These are phyloP conservation scores for Pseudozyma tsukubaensis DNA, from an alignment of 1,284 basidiomycete genomes.

Conservation along the genomic window DNA sequence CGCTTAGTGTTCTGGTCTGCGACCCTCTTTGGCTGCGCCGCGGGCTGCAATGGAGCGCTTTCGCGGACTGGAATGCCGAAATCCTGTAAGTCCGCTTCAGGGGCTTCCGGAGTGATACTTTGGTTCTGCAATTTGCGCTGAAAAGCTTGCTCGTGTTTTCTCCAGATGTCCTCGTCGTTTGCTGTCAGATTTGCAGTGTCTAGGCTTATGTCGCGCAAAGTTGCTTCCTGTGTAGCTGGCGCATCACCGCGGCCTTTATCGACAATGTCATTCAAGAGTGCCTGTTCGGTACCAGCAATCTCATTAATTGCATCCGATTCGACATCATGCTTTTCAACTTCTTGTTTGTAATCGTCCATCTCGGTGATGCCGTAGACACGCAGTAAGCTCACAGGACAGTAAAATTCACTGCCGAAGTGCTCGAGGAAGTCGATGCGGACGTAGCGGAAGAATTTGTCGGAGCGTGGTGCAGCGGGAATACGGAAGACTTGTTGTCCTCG, in stretches of 20 bases:
- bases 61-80: slow-evolving; percentile 9
- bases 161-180: slow-evolving; percentile 48
- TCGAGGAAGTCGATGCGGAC: slow-evolving; percentile 93
- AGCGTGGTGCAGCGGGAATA: slow-evolving; percentile 41
- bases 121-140: slow-evolving; percentile 40
- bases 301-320: slow-evolving; percentile 62
- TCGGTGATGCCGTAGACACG: slow-evolving; percentile 96
- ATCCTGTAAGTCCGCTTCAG: slow-evolving; percentile 13
- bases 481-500: slow-evolving; percentile 81
- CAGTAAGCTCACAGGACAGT: slow-evolving; percentile 91
- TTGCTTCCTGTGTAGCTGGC: not conserved
- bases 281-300: not conserved
- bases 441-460: slow-evolving; percentile 74
- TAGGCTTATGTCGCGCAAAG: not conserved
- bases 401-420: slow-evolving; percentile 94
- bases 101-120: slow-evolving; percentile 11
- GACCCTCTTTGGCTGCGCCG: slow-evolving; percentile 1
- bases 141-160: slow-evolving; percentile 48
- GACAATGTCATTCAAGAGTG: not conserved
- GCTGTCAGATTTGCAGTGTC: slow-evolving; percentile 22
- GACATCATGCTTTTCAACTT: slow-evolving; percentile 78
- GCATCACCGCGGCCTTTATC: slow-evolving; percentile 3
- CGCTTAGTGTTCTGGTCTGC: not conserved
- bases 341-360: slow-evolving; percentile 83
- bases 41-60: not conserved